phyloP scores from a whole-genome alignment of 140 eudicot genomes.

The Erigeron philadelphicus region DNA sequence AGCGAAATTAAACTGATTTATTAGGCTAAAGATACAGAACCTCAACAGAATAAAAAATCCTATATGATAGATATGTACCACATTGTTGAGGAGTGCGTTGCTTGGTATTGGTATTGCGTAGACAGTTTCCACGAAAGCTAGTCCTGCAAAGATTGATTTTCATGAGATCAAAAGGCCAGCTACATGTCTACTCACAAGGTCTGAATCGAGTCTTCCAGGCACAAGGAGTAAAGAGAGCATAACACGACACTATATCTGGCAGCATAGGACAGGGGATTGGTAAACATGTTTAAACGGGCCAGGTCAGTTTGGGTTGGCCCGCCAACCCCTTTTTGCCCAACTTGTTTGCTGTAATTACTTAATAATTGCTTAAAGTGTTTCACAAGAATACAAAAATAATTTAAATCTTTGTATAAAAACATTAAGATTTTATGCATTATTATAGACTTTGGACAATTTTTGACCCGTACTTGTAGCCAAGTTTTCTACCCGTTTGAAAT shows the following conservation, averaged over 20 bases:
- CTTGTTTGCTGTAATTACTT: background rate
- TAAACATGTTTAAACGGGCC: background rate
- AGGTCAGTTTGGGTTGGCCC: background rate
- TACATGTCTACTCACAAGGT: background rate
- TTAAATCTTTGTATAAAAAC: background rate
- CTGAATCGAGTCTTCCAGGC: background rate
- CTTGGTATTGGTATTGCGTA: slow-evolving; percentile 51
- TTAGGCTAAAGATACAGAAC: slow-evolving; percentile 8
- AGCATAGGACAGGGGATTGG: background rate
- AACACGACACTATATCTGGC: background rate
- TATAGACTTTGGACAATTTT: slow-evolving; percentile 3
- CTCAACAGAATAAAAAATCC: background rate
- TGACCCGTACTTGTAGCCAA: background rate
- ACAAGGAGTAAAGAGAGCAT: background rate
- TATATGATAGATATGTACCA: slow-evolving; percentile 41
- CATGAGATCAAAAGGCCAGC: slow-evolving; percentile 4
- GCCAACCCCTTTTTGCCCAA: background rate
- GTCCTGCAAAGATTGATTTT: slow-evolving; percentile 38
- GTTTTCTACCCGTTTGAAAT: slow-evolving; percentile 1
- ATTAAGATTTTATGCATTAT: background rate
- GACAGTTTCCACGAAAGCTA: slow-evolving; percentile 84
- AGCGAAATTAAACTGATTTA: background rate
- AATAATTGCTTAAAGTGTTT: background rate
- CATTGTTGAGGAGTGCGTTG: slow-evolving; percentile 66
- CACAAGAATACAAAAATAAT: background rate